Evolutionary conservation across 192 early-diverging fungal genomes (phyloP), one percentile per base, ranked within the genome.

Genomic region (Coemansia sp.): DNA sequence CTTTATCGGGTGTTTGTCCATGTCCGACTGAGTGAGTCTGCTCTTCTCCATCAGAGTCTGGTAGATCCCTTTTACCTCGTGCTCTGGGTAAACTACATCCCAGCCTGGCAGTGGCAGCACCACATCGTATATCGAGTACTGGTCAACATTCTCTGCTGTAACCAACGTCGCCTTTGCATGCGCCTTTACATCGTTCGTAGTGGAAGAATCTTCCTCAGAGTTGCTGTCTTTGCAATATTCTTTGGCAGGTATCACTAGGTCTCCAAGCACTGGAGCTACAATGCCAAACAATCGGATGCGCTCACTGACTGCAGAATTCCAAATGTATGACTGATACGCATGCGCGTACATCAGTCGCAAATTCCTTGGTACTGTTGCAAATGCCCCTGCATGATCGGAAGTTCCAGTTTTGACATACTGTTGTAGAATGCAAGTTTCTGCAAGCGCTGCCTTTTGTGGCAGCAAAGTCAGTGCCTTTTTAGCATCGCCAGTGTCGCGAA

Each of bases 291-390:
- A 24, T 0, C 74, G 67, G 30, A 94, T 67, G 22, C 96, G 85
- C 65, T 89, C 86, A 50, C 89, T 88, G 10, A 87, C 93, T 23
- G 90, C 88, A 44, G 84, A 55, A 76, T 99, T 99, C 96, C 96
- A 99, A 18, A 98, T 74, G 54, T 83, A 90, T 21, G 93, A 95
- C 82, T 99, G 97, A 65, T 97, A 98, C 10, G 94, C 90, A 75
- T 99, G 97, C 48, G 93, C 83, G 77, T 99, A 99, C 90, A 99
- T 92, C 24, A 90, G 62, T 2, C 89, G 74, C 78, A 97, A 74
- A 72, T 93, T 94, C 34, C 89, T 81, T 49, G 95, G 94, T 23
- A 98, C 86, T 69, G 82, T 65, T 9, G 80, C 72, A 41, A 97
- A 71, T 0, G 93, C 95, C 12, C 78, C 86, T 3, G 80, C 71